Base-by-base conservation (phyloP, 2,329 filamentous ascomycete species). In the Calonectria henricotiae region DNA sequence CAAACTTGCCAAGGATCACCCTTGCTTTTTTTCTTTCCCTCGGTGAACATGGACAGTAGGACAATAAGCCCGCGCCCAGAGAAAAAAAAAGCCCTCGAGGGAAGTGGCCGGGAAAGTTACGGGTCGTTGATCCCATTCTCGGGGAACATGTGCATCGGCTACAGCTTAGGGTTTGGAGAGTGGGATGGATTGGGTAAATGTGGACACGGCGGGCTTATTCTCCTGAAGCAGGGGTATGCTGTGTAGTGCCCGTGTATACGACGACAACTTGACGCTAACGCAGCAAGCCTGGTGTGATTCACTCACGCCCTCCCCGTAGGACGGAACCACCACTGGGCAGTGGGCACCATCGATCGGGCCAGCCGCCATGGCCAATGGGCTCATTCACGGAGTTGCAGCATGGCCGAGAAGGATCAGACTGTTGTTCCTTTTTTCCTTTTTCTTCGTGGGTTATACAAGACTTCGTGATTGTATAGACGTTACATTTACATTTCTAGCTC, bases 401-500 rank as follows among this genome's bases (percentile, higher is more conserved):
- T 3, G 30, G 9, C 11, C 17, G 20, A 27, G 47, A 39, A 58
- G 32, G 51, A 58, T 58, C 35, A n/a, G 51, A 32, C n/a, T 20
- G 7, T 9, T 46, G 23, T 20, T 11, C 7, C 7, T 43, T 43
- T n/a, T 43, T 20, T 30, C 27, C 2, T 7, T 30, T 20, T 9
- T 46, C 20, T 20, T 11, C 47, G 32, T 15, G 47, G 27, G 32
- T 51, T 32, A 32, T 12, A 9, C 5, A 13, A 15, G 13, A 17
- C 17, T 43, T 43, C 9, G 15, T n/a, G 20, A 25, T 58, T 30
- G n/a, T 17, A 4, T 58, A 39, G 51, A 39, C 35, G 25, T 58
- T 58, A 58, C 51, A 58, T 39, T 49, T 55, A 37, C 51, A 25
- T 39, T 58, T 39, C 51, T 58, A 58, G 32, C 35, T 58, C 32